phyloP scores from a whole-genome alignment of 1,284 basidiomycete species.

The Tilletia setariae region DNA sequence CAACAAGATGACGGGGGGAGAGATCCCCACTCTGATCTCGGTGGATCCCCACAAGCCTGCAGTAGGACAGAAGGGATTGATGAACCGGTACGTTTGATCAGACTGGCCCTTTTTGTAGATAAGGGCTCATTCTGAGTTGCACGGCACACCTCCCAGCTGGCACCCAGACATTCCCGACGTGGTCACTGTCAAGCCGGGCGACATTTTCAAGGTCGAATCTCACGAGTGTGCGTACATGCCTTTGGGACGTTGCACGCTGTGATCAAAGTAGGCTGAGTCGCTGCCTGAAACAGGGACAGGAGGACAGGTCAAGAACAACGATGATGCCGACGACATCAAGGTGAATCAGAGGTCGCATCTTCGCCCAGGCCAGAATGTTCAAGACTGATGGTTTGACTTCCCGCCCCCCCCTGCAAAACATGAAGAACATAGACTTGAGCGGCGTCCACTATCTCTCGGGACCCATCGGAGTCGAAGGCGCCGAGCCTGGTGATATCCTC shows the following conservation, averaged over 20 bases:
- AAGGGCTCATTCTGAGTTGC: too few species aligned
- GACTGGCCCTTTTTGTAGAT: too few species aligned
- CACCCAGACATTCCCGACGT: slow-evolving; percentile 53
- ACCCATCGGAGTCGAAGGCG: slow-evolving; percentile 69
- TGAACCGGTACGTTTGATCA: slow-evolving; percentile 28
- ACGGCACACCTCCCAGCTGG: slow-evolving; percentile 36
- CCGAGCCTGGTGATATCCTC: slow-evolving; percentile 73
- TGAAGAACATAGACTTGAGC: slow-evolving; percentile 60
- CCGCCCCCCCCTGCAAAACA: not conserved
- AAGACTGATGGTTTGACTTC: too few species aligned
- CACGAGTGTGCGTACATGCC: slow-evolving; percentile 19
- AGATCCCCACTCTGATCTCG: slow-evolving; percentile 26
- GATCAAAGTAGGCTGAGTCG: too few species aligned
- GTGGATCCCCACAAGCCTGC: slow-evolving; percentile 26
- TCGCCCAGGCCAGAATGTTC: slow-evolving; percentile 15
- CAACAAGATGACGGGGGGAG: slow-evolving; percentile 22
- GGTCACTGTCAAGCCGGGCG: slow-evolving; percentile 38
- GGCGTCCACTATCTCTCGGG: slow-evolving; percentile 72
- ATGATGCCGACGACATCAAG: slow-evolving; percentile 61
- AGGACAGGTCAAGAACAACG: slow-evolving; percentile 28
- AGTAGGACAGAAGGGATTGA: slow-evolving; percentile 26
- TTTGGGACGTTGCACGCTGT: too few species aligned
- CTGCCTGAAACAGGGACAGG: slow-evolving; percentile 28
- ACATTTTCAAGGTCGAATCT: slow-evolving; percentile 69
- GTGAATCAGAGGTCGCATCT: slow-evolving; percentile 49